phyloP scores from a whole-genome alignment of 2,329 filamentous ascomycete genomes.

The Tricladium varicosporioides region DNA sequence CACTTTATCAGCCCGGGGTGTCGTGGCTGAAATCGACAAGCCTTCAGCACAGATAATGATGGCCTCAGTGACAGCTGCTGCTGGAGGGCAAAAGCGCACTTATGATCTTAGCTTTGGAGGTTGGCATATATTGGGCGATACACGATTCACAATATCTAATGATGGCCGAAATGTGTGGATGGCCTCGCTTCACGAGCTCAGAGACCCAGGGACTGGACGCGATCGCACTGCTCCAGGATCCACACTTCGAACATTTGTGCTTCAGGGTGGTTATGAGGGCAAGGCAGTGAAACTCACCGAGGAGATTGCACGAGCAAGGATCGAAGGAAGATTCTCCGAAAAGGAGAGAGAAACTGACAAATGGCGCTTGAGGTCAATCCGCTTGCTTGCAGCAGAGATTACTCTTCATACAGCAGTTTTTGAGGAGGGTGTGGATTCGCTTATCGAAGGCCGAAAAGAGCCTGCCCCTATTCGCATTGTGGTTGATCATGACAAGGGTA shows the following conservation, averaged over 20 bases:
- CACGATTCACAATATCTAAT: conserved; percentile 70
- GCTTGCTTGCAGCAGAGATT: conserved; percentile 58
- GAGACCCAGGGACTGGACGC: conserved; percentile 49
- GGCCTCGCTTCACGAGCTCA: conserved; percentile 61
- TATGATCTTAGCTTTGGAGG: conserved; percentile 76
- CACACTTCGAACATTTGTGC: conserved; percentile 66
- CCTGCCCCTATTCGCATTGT: conserved; percentile 70
- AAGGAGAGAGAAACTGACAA: conserved; percentile 75
- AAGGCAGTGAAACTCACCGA: conserved; percentile 76
- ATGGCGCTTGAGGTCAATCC: conserved; percentile 76
- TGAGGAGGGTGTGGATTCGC: conserved; percentile 63
- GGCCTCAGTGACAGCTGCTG: conserved; percentile 62
- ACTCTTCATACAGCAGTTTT: conserved; percentile 67
- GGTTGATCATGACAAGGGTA: conserved; percentile 67
- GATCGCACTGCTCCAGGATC: conserved; percentile 48
- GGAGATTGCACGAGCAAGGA: conserved; percentile 80
- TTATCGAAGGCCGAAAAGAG: conserved; percentile 62
- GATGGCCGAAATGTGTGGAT: conserved; percentile 67
- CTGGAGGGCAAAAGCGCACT: conserved; percentile 53
- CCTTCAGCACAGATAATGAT: conserved; percentile 64
- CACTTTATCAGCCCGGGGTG: conserved; percentile 68
- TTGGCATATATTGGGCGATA: conserved; percentile 65
- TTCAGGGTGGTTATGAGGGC: conserved; percentile 74
- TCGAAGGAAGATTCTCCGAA: conserved; percentile 83
- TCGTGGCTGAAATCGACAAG: conserved; percentile 83